Evolutionary conservation across 352 stramenopile genomes (phyloP), one percentile per base, ranked within the genome.

Genomic region (Globisporangium barbulae): DNA sequence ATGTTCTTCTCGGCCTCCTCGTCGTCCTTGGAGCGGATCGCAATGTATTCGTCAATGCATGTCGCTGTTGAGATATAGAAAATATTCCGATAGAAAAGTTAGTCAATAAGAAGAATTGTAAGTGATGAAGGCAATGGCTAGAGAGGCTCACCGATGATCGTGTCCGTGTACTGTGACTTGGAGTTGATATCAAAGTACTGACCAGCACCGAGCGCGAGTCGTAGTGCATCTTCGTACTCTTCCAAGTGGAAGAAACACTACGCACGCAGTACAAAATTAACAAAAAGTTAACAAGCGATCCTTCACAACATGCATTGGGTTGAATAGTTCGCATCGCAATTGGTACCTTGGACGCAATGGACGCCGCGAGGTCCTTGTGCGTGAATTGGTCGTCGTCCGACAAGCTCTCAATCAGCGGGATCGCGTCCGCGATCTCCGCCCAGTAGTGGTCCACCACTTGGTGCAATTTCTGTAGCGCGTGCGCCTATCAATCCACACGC

Each of bases 191-290:
- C 90, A 74, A 99, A 99, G 75, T 98, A 97, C 54, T 91, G 84
- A 22, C 97, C 97, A 13, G 96, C 93, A 15, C 94, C 93, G 7
- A 99, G 85, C 30, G 97, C 97, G 31, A 99, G 78, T 31, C 96
- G 88, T 56, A 98, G 76, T 28, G 95, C 91, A 67, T 98, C 91
- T 64, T 95, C 84, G 53, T 99, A 99, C 78, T 99, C 97, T 68
- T 99, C 96, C 45, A 99, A 75, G 73, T 99, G 97, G 72, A 99
- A 99, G 65, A 99, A 99, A 64, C 97, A 97, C 79, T 94, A 39
- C 7, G 33, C 17, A 22, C 0, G 19, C 42, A 10, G 9, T 21
- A 48, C 42, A 22, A 3, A 48, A 48, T 45, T 0, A 33, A 63
- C 2, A 47, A 47, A n/a, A 61, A 68, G 6, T 9, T 31, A 39